phyloP scores from a whole-genome alignment of 352 stramenopile genomes.

The Pythium biforme region DNA sequence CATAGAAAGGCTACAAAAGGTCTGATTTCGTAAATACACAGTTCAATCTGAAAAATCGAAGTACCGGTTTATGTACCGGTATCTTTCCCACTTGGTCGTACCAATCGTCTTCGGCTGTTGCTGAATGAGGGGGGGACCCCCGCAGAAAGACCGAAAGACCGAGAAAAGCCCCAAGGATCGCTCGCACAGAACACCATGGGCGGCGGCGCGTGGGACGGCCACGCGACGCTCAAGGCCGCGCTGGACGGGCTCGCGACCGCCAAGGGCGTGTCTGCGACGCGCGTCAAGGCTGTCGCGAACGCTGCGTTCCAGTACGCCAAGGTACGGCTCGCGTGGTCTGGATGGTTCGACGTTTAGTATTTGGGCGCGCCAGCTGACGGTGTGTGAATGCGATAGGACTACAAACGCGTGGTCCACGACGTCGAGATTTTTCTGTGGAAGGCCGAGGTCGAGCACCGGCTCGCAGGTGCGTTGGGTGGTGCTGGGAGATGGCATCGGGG shows the following conservation, averaged over 20 bases:
- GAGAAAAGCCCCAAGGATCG: not conserved
- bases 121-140: not conserved
- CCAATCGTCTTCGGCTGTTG: slow-evolving; percentile 1
- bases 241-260: slow-evolving; percentile 64
- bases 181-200: slow-evolving; percentile 9
- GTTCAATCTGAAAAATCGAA: not conserved
- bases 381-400: too few species aligned
- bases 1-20: not conserved
- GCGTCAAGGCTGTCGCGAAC: slow-evolving; percentile 67
- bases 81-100: not conserved
- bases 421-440: slow-evolving; percentile 87
- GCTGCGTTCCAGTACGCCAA: slow-evolving; percentile 72
- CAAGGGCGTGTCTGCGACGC: slow-evolving; percentile 80
- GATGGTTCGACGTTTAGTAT: too few species aligned
- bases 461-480: slow-evolving; percentile 45
- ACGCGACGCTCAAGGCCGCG: slow-evolving; percentile 62
- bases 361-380: too few species aligned
- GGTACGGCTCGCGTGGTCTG: too few species aligned
- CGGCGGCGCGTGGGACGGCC: slow-evolving; percentile 56
- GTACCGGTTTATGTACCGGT: slow-evolving; percentile 12
- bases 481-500: too few species aligned
- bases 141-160: not conserved
- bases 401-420: slow-evolving; percentile 87
- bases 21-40: not conserved
- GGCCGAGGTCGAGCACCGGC: slow-evolving; percentile 71